Percentiles rank a stretch among this genome's conserved stretches.
phyloP scores from a whole-genome alignment of 2,329 filamentous ascomycete genomes.

The Aureobasidium lini region DNA sequence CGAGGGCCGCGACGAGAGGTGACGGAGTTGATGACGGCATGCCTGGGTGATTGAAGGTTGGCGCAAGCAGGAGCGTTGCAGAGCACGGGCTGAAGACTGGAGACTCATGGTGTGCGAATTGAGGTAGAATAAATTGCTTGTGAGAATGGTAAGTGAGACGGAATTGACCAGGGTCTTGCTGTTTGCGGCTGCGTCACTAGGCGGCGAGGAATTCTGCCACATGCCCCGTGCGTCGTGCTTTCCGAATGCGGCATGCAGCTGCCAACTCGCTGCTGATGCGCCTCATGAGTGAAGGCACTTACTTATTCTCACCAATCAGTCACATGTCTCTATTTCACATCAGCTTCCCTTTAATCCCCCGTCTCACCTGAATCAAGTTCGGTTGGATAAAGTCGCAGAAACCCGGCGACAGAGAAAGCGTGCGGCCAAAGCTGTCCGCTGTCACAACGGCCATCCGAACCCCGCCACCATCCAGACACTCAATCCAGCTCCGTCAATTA shows the following conservation, averaged over 20 bases:
- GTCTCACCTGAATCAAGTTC: background rate
- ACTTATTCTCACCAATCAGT: background rate
- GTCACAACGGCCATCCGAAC: slow-evolving; percentile 2
- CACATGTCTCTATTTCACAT: background rate
- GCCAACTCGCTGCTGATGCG: background rate
- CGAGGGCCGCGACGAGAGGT: background rate
- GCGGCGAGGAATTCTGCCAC: slow-evolving; percentile 9
- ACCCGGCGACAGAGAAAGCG: background rate
- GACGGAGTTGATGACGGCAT: slow-evolving; percentile 1
- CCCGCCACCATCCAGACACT: background rate
- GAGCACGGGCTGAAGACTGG: background rate
- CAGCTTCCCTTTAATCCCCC: background rate
- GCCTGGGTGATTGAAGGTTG: background rate
- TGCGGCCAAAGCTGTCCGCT: slow-evolving; percentile 10
- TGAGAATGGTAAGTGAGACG: background rate
- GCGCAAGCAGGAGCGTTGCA: slow-evolving; percentile 1
- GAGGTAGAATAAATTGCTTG: too few relatives aligned
- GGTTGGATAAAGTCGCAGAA: background rate
- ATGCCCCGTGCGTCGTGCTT: background rate
- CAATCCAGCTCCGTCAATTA: background rate
- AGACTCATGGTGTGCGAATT: background rate
- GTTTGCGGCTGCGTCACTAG: slow-evolving; percentile 5
- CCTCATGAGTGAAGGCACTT: too few relatives aligned
- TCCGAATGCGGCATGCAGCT: slow-evolving; percentile 3
- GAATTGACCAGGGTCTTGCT: background rate